Base-by-base conservation (phyloP, 768 basidiomycete genomes). In the Suillus cothurnatus region DNA sequence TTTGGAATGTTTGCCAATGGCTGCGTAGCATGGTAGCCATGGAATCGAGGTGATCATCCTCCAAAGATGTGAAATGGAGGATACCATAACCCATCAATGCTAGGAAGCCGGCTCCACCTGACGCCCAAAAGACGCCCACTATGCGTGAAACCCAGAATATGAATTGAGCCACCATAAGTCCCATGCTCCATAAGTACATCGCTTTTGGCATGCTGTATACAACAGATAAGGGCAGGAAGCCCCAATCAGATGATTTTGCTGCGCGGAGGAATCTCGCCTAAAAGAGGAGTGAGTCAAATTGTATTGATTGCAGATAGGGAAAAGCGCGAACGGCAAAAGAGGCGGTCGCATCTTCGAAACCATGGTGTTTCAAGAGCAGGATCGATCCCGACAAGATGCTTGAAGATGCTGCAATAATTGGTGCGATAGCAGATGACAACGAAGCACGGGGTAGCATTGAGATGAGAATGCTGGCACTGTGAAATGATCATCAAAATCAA, bases 181-280 rank as follows among this genome's bases (percentile, higher is more conserved):
- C 65, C 2, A 75, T 52, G 31, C 81, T 80, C 81, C 83, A 86
- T 56, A 86, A 71, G 65, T 81, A 80, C 31, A 83, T 71, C 0
- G 84, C 78, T 52, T 78, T 79, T 0, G 87, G 87, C 19, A 86
- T 75, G 38, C 83, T 74, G 69, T 80, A 85, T 3, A 77, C 69
- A 38, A 87, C 71, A 15, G 84, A 83, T 34, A 80, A 72, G 61
- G 76, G 71, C 67, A 82, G 81, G 72, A 85, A 85, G 43, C 81
- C 81, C 68, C 79, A 80, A 31, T 62, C 74, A 8, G 76, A 71
- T 0, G 79, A 80, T 32, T 80, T 75, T 12, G 76, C 69, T 31
- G 70, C 4, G 21, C 58, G 60, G 17, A 77, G 70, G 60, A 69
- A 76, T 8, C 39, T 21, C 1, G 68, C 68, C 76, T 77, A 55